Conservation (phyloP, 495 filamentous ascomycete genomes). For the Clavariopsis aquatica region DNA sequence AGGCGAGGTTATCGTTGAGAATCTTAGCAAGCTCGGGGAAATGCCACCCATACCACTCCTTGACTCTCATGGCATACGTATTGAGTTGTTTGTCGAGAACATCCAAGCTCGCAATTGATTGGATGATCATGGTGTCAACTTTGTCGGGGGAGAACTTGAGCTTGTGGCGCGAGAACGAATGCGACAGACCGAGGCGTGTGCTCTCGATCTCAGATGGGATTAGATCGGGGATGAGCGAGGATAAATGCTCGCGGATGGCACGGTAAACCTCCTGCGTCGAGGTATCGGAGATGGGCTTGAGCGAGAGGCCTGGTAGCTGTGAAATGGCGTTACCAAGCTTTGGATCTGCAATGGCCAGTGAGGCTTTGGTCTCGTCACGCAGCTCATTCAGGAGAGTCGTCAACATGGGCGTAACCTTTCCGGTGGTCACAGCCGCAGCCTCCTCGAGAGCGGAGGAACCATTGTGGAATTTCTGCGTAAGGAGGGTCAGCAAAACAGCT, state of each 20-base stretch:
- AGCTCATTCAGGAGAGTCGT: slow-evolving; percentile 76
- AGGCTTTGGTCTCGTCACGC: slow-evolving; percentile 97
- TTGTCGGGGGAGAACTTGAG: slow-evolving; percentile 99
- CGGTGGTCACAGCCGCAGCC: slow-evolving; percentile 80
- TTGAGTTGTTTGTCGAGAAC: slow-evolving; percentile 99
- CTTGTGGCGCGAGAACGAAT: slow-evolving; percentile 97
- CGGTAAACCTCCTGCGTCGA: slow-evolving; percentile 85
- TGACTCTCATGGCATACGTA: slow-evolving; percentile 96
- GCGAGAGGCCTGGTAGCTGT: slow-evolving; percentile 82
- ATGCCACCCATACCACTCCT: slow-evolving; percentile 99
- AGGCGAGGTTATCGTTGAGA: slow-evolving; percentile 96
- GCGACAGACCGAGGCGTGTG: slow-evolving; percentile 93
- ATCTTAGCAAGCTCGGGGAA: slow-evolving; percentile 97
- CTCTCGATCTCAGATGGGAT: slow-evolving; percentile 80
- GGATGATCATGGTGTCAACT: slow-evolving; percentile 99
- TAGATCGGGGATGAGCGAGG: slow-evolving; percentile 88
- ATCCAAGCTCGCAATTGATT: slow-evolving; percentile 90
- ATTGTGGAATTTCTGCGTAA: slow-evolving; percentile 77
- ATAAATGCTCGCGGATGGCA: slow-evolving; percentile 85
- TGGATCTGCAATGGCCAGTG: slow-evolving; percentile 89
- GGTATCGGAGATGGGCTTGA: slow-evolving; percentile 85
- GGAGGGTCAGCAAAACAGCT: background rate
- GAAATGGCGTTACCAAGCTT: slow-evolving; percentile 92
- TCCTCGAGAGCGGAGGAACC: slow-evolving; percentile 85
- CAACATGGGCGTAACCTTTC: slow-evolving; percentile 91